Evolutionary conservation across 108 stramenopile genomes (phyloP), one percentile per base, ranked within the genome.

Genomic region (Cyclotella cryptica): DNA sequence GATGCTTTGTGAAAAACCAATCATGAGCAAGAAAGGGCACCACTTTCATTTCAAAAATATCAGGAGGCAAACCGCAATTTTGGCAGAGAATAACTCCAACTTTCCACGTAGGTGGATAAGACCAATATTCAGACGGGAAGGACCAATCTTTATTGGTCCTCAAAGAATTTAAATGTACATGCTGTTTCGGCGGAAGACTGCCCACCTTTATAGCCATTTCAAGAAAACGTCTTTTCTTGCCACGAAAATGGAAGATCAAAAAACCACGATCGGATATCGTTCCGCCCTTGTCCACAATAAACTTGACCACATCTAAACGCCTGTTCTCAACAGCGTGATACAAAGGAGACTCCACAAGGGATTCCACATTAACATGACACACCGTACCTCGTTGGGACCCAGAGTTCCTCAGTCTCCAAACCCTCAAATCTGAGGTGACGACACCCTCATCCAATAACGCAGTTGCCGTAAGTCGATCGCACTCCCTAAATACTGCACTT

Each of bases 81-180:
- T 30, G 47, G 52, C 75, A 77, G 17, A 72, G 39, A 15, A 39
- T 28, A 54, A 79, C 62, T 39, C 43, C 74, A 22, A 55, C 70
- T 54, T 81, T 71, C 80, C 80, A 81, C 15, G 76, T 77, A 28
- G 80, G 80, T 49, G 80, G 80, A 49, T 72, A 81, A 35, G 80
- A 77, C 69, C 69, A 81, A 71, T 71, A 62, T 5, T 57, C 43
- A 10, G 18, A 26, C 42, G 42, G 70, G 35, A 63, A 40, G 69
- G 69, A 75, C 39, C 70, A 77, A 42, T 68, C 45, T 22, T 35
- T 44, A 39, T 26, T 58, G 30, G 9, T 40, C 11, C 35, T 13
- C 26, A 24, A 21, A 28, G 57, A 28, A 58, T 24, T 27, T 28
- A 13, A 21, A 13, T 58, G 24, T 14, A 28, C 22, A 14, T 58